Base-by-base conservation (phyloP, 345 rosid genomes). In the Bretschneidera sinensis region DNA sequence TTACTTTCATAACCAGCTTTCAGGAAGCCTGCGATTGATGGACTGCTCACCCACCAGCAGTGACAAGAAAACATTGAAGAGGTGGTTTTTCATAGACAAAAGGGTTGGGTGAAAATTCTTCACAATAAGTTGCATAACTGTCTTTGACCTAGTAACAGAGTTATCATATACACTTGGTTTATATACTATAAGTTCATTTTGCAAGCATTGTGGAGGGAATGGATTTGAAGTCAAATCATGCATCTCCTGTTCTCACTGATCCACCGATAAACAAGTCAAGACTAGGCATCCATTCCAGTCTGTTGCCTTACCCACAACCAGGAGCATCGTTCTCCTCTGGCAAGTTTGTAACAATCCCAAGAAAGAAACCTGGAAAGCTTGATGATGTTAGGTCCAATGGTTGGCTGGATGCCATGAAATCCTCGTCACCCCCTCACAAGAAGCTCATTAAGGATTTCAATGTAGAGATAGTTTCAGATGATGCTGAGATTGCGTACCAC, bases 371-470 rank as follows among this genome's bases (percentile, higher is more conserved):
- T 15, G 79, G 78, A 24, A 84, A 81, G 71, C 71, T 85, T 0
- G 96, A 92, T 63, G 98, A 92, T 74, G 98, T 92, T 72, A 64
- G 79, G 51, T 87, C 88, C 15, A 89, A 85, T 54, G 97, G 94
- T 17, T 92, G 97, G 96, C 79, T 92, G 16, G 96, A 92, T 55
- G 91, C 96, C 52, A 92, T 92, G 98, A 87, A 76, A 65, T 86
- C 98, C 5, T 92, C 98, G 4, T 92, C 97, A 17, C 98, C 98
- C 59, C 94, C 98, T 47, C 90, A 86, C 17, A 92, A 92, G 70
- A 89, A 78, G 77, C 68, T 80, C 9, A 62, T 77, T 25, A 85
- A 80, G 76, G 86, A 79, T 71, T 77, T 79, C 51, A 79, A 25
- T 55, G 35, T 76, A 6, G 96, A 85, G 23, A 65, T 64, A 64